Evolutionary conservation across 495 filamentous ascomycete species (phyloP), one percentile per base, ranked within the genome.

Genomic region (Cercophora sp.): DNA sequence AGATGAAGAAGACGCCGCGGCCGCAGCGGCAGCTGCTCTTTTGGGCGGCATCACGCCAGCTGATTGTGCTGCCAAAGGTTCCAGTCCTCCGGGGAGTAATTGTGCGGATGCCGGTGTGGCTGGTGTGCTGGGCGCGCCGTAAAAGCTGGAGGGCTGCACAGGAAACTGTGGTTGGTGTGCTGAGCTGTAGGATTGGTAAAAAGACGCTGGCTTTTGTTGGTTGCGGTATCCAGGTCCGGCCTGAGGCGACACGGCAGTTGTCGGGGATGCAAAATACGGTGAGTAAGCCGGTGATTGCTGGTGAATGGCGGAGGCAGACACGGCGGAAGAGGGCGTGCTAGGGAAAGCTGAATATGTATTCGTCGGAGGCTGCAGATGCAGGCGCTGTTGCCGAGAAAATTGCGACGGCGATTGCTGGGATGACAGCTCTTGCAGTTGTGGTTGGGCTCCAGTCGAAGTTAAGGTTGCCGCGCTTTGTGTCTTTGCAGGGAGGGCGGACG

Each of bases 1-100:
- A 19, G 39, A 15, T 16, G 32, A 34, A 11, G 54, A 55, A n/a
- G n/a, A n/a, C 32, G 59, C 57, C 26, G 46, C 41, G 20, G 37
- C 55, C 46, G 46, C 60, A 48, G 51, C 56, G 42, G 61, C 61
- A 55, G 65, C 69, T 62, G 53, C 71, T 54, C 27, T 72, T 66
- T 61, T 75, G 63, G 67, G 72, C 55, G 64, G 71, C 75, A 69
- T 75, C 62, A 52, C 60, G 65, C 45, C 66, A 19, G 24, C 13
- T 22, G 19, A 8, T 24, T 13, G 22, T 16, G 22, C 35, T 19
- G 45, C 23, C 15, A 48, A 8, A 8, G 8, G 19, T 16, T 48
- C 15, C 29, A 18, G n/a, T 16, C 15, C 27, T 34, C 29, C n/a
- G 24, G 42, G 42, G 4, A 5, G 25, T 4, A 26, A 18, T 4